These are phyloP conservation scores for Wickerhamomyces silvicola DNA, from an alignment of 805 yeast genomes.

Conservation along the genomic window DNA sequence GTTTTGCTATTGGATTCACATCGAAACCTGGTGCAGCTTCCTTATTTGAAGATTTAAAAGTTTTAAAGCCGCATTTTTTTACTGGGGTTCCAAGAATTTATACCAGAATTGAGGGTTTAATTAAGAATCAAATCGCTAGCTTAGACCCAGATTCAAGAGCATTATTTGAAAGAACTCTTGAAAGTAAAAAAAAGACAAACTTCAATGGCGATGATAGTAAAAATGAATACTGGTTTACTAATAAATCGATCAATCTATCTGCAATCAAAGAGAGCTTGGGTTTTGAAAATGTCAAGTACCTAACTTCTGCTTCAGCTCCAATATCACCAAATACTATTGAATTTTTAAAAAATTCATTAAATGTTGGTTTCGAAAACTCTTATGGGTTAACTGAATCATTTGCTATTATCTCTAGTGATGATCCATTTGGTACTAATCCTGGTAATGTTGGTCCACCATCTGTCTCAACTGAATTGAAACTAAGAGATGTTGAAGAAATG, in stretches of 20 bases:
- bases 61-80: slow-evolving; percentile 39
- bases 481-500: slow-evolving; percentile 58
- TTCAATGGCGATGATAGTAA: slow-evolving; percentile 7
- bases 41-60: slow-evolving; percentile 43
- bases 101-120: slow-evolving; percentile 43
- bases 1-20: slow-evolving; percentile 41
- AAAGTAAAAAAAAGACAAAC: slow-evolving; percentile 4
- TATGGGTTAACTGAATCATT: slow-evolving; percentile 62
- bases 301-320: slow-evolving; percentile 54
- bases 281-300: slow-evolving; percentile 27
- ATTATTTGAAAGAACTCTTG: slow-evolving; percentile 13
- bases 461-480: slow-evolving; percentile 45
- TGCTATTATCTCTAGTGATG: slow-evolving; percentile 42
- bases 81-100: slow-evolving; percentile 54
- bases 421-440: slow-evolving; percentile 28
- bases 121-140: slow-evolving; percentile 24
- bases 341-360: slow-evolving; percentile 47
- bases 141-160: slow-evolving; percentile 8
- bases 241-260: slow-evolving; percentile 15
- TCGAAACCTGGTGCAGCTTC: slow-evolving; percentile 36
- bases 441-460: slow-evolving; percentile 50
- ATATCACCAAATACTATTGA: slow-evolving; percentile 45
- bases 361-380: slow-evolving; percentile 40
- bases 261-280: slow-evolving; percentile 38
- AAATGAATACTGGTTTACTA: slow-evolving; percentile 5